Evolutionary conservation across 1,139 yeast species (phyloP).

Genomic region (Geotrichum macrosporum): DNA sequence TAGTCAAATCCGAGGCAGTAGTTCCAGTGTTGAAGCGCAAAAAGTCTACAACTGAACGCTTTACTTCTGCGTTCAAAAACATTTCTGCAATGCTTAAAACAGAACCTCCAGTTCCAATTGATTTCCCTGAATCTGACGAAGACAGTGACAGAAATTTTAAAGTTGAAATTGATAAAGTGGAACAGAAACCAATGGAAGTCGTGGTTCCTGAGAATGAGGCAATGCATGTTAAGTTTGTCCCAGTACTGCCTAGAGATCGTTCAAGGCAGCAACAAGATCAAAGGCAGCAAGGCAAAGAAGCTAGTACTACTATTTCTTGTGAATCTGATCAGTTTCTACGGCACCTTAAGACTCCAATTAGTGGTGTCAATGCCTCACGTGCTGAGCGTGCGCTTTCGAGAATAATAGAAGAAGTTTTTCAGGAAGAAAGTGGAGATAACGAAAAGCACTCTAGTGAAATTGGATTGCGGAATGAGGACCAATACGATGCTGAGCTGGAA

Average conservation of each 20-base stretch:
- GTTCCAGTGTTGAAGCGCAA: constrained; percentile 9
- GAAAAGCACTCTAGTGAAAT: background rate
- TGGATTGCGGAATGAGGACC: background rate
- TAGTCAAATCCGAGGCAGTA: no score
- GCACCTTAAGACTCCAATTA: background rate
- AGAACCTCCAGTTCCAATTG: background rate
- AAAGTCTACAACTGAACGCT: constrained; percentile 1
- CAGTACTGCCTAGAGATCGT: no score
- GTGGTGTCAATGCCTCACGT: background rate
- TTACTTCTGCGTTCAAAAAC: constrained; percentile 1
- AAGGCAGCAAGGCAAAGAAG: no score
- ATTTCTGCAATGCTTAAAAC: constrained; percentile 4
- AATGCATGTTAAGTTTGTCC: no score
- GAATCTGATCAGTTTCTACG: background rate
- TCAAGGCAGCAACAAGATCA: no score
- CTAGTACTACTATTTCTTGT: no score
- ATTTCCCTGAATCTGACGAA: background rate
- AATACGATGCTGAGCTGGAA: background rate
- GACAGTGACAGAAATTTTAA: background rate
- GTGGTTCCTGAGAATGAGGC: background rate
- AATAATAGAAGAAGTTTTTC: constrained; percentile 13
- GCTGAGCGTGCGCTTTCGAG: constrained; percentile 12
- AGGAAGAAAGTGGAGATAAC: background rate
- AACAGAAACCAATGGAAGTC: background rate
- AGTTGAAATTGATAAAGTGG: background rate